A percentile compares a stretch with the other conserved stretches of the same genome.
Evolutionary conservation across 106 monocot species (phyloP).

Genomic region (Allium sativum): DNA sequence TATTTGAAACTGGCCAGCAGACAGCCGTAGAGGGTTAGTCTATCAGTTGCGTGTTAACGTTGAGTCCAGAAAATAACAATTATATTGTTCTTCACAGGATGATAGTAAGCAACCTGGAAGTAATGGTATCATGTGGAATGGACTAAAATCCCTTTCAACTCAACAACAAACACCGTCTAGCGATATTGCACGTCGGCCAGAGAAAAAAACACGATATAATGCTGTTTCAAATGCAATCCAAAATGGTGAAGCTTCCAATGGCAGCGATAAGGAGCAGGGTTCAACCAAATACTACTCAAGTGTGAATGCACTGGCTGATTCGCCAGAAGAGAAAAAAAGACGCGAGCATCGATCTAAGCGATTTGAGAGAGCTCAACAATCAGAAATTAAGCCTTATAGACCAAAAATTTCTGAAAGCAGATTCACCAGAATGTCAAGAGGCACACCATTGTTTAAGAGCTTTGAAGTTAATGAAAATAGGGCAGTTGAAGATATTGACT

Average conservation of each 20-base stretch:
- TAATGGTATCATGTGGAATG: constrained; percentile 30
- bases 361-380: constrained; percentile 72
- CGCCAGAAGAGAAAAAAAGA: constrained; percentile 83
- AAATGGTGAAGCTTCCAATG: constrained; percentile 65
- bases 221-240: constrained; percentile 14
- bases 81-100: constrained; percentile 14
- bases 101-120: constrained; percentile 12
- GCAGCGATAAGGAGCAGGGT: constrained; percentile 70
- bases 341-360: constrained; percentile 78
- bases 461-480: constrained; percentile 35
- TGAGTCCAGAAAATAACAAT: too few relatives aligned
- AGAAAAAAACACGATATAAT: constrained; percentile 43
- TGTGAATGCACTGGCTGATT: constrained; percentile 63
- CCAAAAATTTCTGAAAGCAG: constrained; percentile 44
- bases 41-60: too few relatives aligned
- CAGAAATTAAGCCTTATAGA: constrained; percentile 17
- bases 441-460: constrained; percentile 37
- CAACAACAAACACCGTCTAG: constrained; percentile 27
- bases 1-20: too few relatives aligned
- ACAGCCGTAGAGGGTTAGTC: too few relatives aligned
- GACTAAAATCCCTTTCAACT: constrained; percentile 30
- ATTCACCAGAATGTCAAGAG: constrained; percentile 42
- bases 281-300: constrained; percentile 72
- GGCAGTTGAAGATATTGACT: constrained; percentile 96
- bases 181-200: constrained; percentile 35